Percentiles rank a stretch among this genome's conserved stretches.
Evolutionary conservation across 257 asterid species (phyloP).

Genomic region (Ocimum tenuiflorum): DNA sequence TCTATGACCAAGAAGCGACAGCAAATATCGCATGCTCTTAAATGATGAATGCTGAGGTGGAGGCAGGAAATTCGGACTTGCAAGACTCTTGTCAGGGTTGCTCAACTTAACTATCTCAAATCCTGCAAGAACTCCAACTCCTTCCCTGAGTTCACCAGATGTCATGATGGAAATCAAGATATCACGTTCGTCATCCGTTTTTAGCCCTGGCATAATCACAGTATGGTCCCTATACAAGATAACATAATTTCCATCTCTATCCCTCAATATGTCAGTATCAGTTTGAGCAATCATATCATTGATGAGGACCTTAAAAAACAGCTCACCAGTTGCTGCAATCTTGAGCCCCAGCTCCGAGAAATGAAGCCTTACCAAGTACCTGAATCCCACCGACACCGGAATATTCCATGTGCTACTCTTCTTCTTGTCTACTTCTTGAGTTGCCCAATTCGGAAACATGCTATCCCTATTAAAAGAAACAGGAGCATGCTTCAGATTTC

Average conservation of each 20-base stretch:
- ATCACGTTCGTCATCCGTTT: slow-evolving; percentile 30
- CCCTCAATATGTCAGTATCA: slow-evolving; percentile 22
- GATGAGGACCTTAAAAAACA: slow-evolving; percentile 29
- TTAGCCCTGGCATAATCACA: slow-evolving; percentile 39
- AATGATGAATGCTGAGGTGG: neutral
- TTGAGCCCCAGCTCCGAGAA: slow-evolving; percentile 35
- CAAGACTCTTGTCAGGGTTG: slow-evolving; percentile 50
- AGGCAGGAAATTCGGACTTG: slow-evolving; percentile 26
- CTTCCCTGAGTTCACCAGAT: slow-evolving; percentile 16
- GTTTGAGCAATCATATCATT: slow-evolving; percentile 32
- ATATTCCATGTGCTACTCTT: slow-evolving; percentile 28
- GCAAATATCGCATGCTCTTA: neutral
- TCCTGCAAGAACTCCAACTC: slow-evolving; percentile 33
- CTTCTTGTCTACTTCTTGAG: neutral
- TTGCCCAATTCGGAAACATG: slow-evolving; percentile 32
- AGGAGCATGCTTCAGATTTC: slow-evolving; percentile 23
- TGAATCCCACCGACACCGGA: slow-evolving; percentile 44
- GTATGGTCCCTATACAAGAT: slow-evolving; percentile 35
- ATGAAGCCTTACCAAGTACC: slow-evolving; percentile 50
- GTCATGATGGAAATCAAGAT: slow-evolving; percentile 33
- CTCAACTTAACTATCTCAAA: slow-evolving; percentile 51
- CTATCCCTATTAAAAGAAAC: slow-evolving; percentile 14
- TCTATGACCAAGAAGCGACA: slow-evolving; percentile 15
- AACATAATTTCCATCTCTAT: slow-evolving; percentile 24
- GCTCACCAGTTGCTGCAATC: slow-evolving; percentile 16